Conservation (phyloP, 164 flowering plant genomes). For the Vitis rotundifolia region DNA sequence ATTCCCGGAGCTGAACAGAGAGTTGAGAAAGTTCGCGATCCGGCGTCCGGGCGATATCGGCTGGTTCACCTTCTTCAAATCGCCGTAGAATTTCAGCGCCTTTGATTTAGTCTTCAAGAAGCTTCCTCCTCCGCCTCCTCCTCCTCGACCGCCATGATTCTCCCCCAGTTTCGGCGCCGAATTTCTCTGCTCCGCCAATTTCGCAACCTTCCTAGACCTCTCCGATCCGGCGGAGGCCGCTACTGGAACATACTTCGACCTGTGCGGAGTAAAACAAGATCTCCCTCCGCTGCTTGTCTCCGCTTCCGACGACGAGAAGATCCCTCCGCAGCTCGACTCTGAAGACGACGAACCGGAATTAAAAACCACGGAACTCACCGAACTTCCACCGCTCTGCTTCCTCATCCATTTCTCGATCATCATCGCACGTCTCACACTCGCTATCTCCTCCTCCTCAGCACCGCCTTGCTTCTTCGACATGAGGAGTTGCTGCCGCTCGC, state of each 20-base stretch:
- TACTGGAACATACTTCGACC: conserved; percentile 1
- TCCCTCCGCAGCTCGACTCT: conserved; percentile 22
- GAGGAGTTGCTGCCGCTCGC: not conserved
- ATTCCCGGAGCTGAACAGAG: conserved; percentile 32
- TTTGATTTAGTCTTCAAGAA: conserved; percentile 31
- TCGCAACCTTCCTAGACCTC: conserved; percentile 1
- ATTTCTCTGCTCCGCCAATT: not conserved
- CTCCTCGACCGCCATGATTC: not conserved
- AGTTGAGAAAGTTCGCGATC: conserved; percentile 33
- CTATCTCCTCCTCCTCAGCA: conserved; percentile 1
- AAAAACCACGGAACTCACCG: not conserved
- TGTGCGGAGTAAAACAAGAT: conserved; percentile 8
- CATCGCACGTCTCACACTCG: conserved; percentile 20
- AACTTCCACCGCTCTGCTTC: conserved; percentile 12
- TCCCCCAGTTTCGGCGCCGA: conserved; percentile 1
- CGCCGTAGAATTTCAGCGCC: conserved; percentile 34
- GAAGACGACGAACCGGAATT: conserved; percentile 29
- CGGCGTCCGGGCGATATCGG: conserved; percentile 45
- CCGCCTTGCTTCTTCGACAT: conserved; percentile 17
- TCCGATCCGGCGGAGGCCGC: not conserved
- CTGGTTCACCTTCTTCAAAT: conserved; percentile 34
- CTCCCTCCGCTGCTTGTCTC: conserved; percentile 18
- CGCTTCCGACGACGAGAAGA: conserved; percentile 31
- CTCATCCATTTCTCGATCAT: conserved; percentile 33
- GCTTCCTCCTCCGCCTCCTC: not conserved